A percentile compares a stretch with the other conserved stretches of the same genome.
Evolutionary conservation across 2,329 filamentous ascomycete species (phyloP).

Genomic region (Neobulgaria alba): DNA sequence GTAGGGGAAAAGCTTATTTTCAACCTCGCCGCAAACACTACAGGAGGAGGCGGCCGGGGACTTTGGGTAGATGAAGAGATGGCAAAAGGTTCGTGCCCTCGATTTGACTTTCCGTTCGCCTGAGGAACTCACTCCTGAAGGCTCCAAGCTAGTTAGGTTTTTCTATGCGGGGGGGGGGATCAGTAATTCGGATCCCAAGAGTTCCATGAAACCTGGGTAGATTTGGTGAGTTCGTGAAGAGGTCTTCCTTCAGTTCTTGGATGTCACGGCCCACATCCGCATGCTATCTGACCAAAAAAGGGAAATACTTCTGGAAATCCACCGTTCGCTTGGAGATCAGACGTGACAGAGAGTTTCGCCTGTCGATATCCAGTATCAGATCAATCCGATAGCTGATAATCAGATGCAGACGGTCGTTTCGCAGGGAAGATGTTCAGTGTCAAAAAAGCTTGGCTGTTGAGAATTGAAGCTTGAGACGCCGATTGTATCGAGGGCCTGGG

Average conservation of each 20-base stretch:
- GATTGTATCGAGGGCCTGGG: constrained; percentile 15
- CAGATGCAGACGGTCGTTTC: constrained; percentile 15
- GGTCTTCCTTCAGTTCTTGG: constrained; percentile 8
- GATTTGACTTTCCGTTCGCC: constrained; percentile 4
- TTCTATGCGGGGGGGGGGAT: constrained; percentile 17
- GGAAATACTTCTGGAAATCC: constrained; percentile 9
- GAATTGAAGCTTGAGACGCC: constrained; percentile 17
- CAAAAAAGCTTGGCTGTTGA: constrained; percentile 16
- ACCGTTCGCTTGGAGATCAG: constrained; percentile 32
- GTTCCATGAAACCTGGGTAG: constrained; percentile 21
- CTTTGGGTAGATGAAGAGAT: constrained; percentile 24
- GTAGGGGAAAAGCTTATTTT: constrained; percentile 35
- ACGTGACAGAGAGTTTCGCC: constrained; percentile 40
- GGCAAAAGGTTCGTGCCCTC: constrained; percentile 12
- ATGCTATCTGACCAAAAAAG: constrained; percentile 27
- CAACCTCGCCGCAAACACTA: constrained; percentile 33
- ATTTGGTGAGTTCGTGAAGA: constrained; percentile 6
- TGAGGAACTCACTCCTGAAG: constrained; percentile 7
- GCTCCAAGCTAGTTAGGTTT: constrained; percentile 18
- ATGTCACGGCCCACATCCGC: constrained; percentile 20
- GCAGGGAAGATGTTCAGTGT: constrained; percentile 10
- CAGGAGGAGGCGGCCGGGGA: constrained; percentile 28
- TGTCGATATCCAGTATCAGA: constrained; percentile 18
- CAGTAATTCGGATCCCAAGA: constrained; percentile 17
- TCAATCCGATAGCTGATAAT: constrained; percentile 16